phyloP scores from a whole-genome alignment of 345 rosid species.

The Psidium friedrichsthalianum region DNA sequence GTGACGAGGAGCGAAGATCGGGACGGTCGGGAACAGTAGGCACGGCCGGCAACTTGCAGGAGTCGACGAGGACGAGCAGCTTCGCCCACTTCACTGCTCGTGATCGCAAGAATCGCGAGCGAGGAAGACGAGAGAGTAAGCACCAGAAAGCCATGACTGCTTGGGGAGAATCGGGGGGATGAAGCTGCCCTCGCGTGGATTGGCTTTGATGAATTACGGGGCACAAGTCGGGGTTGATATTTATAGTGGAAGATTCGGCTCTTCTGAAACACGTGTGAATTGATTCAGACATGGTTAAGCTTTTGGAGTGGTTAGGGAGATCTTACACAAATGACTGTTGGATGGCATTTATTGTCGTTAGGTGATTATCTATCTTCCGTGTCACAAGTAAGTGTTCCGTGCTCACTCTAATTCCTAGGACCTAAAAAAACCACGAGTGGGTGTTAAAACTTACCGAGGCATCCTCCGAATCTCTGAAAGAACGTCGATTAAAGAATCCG shows the following conservation, averaged over 20 bases:
- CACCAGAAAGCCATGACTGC: conserved; percentile 3
- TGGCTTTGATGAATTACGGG: background rate
- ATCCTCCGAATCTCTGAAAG: background rate
- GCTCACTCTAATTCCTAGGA: background rate
- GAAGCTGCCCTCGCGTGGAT: background rate
- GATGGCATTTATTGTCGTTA: background rate
- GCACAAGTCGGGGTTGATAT: background rate
- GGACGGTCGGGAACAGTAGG: background rate
- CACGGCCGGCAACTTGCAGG: background rate
- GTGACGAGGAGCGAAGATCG: background rate
- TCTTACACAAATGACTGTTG: background rate
- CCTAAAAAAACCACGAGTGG: background rate
- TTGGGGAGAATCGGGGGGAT: background rate
- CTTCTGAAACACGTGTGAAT: background rate
- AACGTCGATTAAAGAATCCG: background rate
- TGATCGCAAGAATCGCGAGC: background rate
- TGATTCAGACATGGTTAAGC: background rate
- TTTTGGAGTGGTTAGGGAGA: background rate
- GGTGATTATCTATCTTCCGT: background rate
- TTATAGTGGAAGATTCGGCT: background rate
- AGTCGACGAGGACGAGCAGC: conserved; percentile 3
- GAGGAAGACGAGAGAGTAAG: background rate
- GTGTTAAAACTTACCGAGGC: background rate
- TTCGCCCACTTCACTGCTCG: background rate
- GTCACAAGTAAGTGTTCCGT: background rate